These are phyloP conservation scores for Metarhizium album DNA, from an alignment of 2,329 filamentous ascomycete genomes.

Conservation along the genomic window DNA sequence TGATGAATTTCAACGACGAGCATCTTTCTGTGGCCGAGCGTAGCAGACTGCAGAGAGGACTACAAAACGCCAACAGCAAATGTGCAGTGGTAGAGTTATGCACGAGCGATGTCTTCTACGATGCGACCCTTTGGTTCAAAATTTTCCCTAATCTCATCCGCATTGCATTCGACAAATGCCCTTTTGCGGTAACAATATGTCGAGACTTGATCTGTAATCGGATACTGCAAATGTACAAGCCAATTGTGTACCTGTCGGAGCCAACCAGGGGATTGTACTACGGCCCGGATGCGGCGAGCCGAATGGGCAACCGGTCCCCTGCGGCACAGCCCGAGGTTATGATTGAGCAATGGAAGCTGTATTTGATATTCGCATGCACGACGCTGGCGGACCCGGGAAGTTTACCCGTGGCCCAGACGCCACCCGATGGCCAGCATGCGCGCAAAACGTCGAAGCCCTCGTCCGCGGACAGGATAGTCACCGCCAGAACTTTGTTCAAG, in stretches of 20 bases:
- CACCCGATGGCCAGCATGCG: constrained; percentile 58
- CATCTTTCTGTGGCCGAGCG: constrained; percentile 84
- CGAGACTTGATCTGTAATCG: constrained; percentile 88
- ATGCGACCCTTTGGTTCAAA: constrained; percentile 94
- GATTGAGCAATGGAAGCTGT: constrained; percentile 96
- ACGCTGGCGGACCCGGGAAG: constrained; percentile 77
- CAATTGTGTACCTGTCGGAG: constrained; percentile 70
- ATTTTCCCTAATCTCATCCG: constrained; percentile 92
- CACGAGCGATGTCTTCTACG: constrained; percentile 89
- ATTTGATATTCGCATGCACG: constrained; percentile 93
- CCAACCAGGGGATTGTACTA: constrained; percentile 54
- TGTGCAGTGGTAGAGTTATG: constrained; percentile 88
- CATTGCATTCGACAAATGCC: constrained; percentile 81
- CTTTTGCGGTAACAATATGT: constrained; percentile 81
- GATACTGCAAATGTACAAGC: constrained; percentile 84
- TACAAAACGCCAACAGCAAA: constrained; percentile 72
- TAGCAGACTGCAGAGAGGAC: constrained; percentile 81
- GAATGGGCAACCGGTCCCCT: constrained; percentile 42
- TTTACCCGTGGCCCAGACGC: constrained; percentile 21
- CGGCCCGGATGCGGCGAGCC: constrained; percentile 46
- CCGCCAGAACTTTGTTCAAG: constrained; percentile 80
- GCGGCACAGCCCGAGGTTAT: constrained; percentile 75
- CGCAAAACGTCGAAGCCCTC: constrained; percentile 67
- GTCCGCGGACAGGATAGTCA: constrained; percentile 67
- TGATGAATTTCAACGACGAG: constrained; percentile 89